Percentiles rank a stretch among this genome's conserved stretches.
Evolutionary conservation across 345 rosid genomes (phyloP).

Genomic region (Lumnitzera littorea): DNA sequence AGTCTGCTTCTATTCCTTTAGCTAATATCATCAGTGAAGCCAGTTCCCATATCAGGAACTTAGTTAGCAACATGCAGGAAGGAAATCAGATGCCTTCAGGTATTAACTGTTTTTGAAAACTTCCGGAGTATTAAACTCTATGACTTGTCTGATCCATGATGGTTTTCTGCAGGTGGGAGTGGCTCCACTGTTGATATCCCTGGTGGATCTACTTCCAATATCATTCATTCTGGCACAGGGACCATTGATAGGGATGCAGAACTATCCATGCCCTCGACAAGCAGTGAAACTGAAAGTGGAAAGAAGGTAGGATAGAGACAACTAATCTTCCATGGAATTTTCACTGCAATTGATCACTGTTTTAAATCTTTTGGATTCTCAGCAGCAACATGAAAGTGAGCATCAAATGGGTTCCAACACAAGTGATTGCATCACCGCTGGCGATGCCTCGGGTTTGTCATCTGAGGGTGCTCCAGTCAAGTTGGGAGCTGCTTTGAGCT

Average conservation of each 20-base stretch:
- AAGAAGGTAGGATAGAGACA: slow-evolving; percentile 31
- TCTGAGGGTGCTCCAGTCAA: slow-evolving; percentile 17
- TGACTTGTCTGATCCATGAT: slow-evolving; percentile 9
- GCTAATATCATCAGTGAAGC: slow-evolving; percentile 34
- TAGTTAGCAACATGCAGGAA: slow-evolving; percentile 39
- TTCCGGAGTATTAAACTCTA: slow-evolving; percentile 1
- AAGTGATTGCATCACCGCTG: not conserved
- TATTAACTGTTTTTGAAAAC: slow-evolving; percentile 13
- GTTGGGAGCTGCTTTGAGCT: slow-evolving; percentile 31
- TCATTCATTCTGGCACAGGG: slow-evolving; percentile 22
- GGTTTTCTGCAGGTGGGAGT: slow-evolving; percentile 21
- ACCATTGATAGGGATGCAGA: slow-evolving; percentile 27
- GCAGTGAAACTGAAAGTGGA: slow-evolving; percentile 19
- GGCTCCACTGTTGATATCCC: slow-evolving; percentile 17
- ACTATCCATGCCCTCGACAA: slow-evolving; percentile 18
- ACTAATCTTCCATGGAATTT: not conserved
- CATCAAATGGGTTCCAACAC: not conserved
- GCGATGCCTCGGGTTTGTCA: slow-evolving; percentile 4
- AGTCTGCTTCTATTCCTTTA: slow-evolving; percentile 16
- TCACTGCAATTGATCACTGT: slow-evolving; percentile 1
- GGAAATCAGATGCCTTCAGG: slow-evolving; percentile 46
- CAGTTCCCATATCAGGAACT: slow-evolving; percentile 39
- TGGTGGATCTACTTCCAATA: slow-evolving; percentile 19
- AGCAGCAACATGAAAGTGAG: slow-evolving; percentile 25
- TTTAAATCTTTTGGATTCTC: slow-evolving; percentile 9